phyloP scores from a whole-genome alignment of 2,329 filamentous ascomycete genomes.

The Neonectria faginata region DNA sequence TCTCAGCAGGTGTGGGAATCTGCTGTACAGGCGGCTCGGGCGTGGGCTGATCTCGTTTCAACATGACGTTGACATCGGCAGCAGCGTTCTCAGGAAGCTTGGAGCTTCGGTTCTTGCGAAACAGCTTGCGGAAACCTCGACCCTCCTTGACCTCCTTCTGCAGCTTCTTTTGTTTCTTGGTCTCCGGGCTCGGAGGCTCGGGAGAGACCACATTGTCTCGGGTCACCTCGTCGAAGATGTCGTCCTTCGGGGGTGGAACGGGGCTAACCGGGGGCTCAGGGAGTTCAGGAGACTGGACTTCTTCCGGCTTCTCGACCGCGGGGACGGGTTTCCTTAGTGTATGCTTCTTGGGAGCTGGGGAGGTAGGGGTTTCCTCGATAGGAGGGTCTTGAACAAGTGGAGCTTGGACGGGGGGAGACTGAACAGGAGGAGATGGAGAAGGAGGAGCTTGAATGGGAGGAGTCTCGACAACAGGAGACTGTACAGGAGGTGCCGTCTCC shows the following conservation, averaged over 20 bases:
- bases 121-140: slow-evolving; percentile 72
- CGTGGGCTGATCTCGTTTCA: slow-evolving; percentile 53
- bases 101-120: slow-evolving; percentile 71
- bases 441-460: not conserved
- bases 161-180: slow-evolving; percentile 61
- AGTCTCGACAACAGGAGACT: not conserved
- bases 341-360: slow-evolving; percentile 3
- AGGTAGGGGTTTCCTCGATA: not conserved
- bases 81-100: slow-evolving; percentile 67
- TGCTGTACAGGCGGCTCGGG: slow-evolving; percentile 43
- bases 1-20: slow-evolving; percentile 41
- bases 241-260: slow-evolving; percentile 43
- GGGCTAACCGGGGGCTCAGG: slow-evolving; percentile 32
- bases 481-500: slow-evolving; percentile 40
- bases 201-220: slow-evolving; percentile 42
- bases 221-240: slow-evolving; percentile 35
- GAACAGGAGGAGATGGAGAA: not conserved
- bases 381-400: not conserved
- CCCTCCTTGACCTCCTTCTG: slow-evolving; percentile 64
- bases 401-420: not conserved
- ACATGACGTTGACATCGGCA: slow-evolving; percentile 64
- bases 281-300: slow-evolving; percentile 22
- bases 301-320: slow-evolving; percentile 19
- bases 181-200: slow-evolving; percentile 56
- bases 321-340: slow-evolving; percentile 29